Conservation (phyloP, 2,329 filamentous ascomycete genomes). For the Colletotrichum graminicola region DNA sequence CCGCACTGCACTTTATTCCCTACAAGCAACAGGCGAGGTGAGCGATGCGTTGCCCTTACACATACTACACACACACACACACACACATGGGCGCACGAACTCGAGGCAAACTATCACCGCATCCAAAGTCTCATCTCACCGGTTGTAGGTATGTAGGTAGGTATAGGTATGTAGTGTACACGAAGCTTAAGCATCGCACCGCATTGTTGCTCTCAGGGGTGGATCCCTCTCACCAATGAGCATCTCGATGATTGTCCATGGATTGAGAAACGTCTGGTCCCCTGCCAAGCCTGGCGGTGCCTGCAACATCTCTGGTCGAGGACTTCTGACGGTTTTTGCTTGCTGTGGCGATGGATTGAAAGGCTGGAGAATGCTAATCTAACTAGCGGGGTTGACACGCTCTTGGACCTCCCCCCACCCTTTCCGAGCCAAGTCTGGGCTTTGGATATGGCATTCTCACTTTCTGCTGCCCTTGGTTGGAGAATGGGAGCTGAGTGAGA, state of each 20-base stretch:
- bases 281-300: constrained; percentile 30
- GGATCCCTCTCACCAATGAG: not conserved
- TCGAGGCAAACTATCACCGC: constrained; percentile 3
- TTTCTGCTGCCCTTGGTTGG: constrained; percentile 6
- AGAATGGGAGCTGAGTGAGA: constrained; percentile 5
- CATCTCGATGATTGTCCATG: constrained; percentile 25
- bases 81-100: constrained; percentile 28
- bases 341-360: constrained; percentile 10
- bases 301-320: constrained; percentile 4
- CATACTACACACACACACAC: not conserved
- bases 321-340: constrained; percentile 10
- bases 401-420: not conserved
- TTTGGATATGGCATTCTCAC: constrained; percentile 17
- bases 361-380: constrained; percentile 13
- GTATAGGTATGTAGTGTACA: not conserved
- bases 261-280: constrained; percentile 20
- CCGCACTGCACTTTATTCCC: constrained; percentile 16
- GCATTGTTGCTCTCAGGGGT: not conserved
- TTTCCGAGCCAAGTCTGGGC: not conserved
- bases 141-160: not conserved
- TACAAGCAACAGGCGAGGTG: not conserved
- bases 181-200: not conserved
- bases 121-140: not conserved
- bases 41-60: not conserved
- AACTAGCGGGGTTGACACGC: not conserved